Percentiles rank a stretch among this genome's conserved stretches.
Conservation (phyloP, 148 eudicot genomes). For the Arctostaphylos glauca region DNA sequence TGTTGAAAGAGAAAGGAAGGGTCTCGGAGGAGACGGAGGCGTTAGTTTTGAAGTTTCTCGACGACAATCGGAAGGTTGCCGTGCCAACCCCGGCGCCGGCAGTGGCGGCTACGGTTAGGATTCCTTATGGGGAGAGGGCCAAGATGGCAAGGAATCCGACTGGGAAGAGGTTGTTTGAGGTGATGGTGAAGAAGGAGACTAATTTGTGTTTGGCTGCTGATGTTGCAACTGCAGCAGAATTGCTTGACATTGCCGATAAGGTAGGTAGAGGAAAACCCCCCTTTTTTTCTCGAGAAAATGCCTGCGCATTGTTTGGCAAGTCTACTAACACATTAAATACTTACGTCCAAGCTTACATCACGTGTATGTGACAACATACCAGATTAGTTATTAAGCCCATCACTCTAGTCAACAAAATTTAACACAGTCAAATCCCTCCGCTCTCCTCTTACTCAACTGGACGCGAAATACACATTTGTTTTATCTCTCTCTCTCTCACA, state of each 20-base stretch:
- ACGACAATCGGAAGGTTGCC: conserved; percentile 62
- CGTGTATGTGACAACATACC: too few species aligned
- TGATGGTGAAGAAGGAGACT: conserved; percentile 74
- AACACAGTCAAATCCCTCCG: too few species aligned
- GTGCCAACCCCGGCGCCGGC: conserved; percentile 36
- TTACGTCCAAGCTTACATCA: too few species aligned
- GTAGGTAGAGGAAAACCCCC: conserved; percentile 21
- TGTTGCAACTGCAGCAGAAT: conserved; percentile 84
- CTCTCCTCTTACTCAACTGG: too few species aligned
- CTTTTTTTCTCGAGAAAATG: conserved; percentile 7
- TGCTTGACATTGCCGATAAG: conserved; percentile 84
- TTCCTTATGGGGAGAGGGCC: conserved; percentile 65
- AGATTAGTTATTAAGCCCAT: too few species aligned
- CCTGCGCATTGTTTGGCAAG: background rate
- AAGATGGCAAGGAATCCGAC: conserved; percentile 70
- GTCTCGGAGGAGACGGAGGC: conserved; percentile 69
- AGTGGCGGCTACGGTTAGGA: conserved; percentile 31
- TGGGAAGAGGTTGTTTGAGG: conserved; percentile 74
- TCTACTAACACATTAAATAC: too few species aligned
- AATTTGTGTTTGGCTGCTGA: conserved; percentile 93
- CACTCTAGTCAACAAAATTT: too few species aligned
- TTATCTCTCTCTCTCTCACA: too few species aligned
- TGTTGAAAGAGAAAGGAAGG: conserved; percentile 67
- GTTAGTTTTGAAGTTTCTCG: conserved; percentile 70
- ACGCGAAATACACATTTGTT: too few species aligned